Base-by-base conservation (phyloP, 257 asterid genomes). In the Lithospermum erythrorhizon region DNA sequence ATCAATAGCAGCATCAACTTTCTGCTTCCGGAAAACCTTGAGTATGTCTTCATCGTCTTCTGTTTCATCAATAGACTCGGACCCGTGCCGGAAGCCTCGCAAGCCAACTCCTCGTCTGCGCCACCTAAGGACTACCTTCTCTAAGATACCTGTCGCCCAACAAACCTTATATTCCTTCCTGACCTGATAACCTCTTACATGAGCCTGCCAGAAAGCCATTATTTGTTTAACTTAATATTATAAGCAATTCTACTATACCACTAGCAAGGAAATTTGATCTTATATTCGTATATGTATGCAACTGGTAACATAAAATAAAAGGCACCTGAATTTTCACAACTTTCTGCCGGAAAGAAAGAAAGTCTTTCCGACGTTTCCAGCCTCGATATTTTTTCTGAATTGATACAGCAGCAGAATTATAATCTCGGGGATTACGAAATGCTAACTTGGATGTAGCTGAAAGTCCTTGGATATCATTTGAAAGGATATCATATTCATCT, bases 311-410 rank as follows among this genome's bases (percentile, higher is more conserved):
- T 41, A 61, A 70, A 32, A 69, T 20, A 62, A 49, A 55, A 35
- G 47, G n/a, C 56, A 93, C 98, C 97, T 89, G 99, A 78, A 93
- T 89, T 82, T 80, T 93, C 61, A 89, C 95, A 35, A 93, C 95
- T 83, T 89, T 93, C 78, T 80, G 91, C 63, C 97, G 91, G 64
- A 86, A 61, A 23, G 95, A 57, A 57, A 93, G 90, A 73, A 81
- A 93, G 70, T 83, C 89, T 77, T 66, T 89, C 63, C 96, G 82
- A 30, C 97, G 90, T 78, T 87, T 93, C 89, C 91, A 93, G 57
- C 97, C 95, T 47, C 94, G 86, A 55, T 80, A 93, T 61, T 85
- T 89, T 79, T 86, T 93, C 73, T 93, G 99, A 72, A 93, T 93
- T 9, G 94, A 79, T 61, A 93, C 63, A 54, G 99, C 99, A 60